Evolutionary conservation across 2,329 filamentous ascomycete species (phyloP).

Genomic region (Aspergillus pseudoviridinutans): DNA sequence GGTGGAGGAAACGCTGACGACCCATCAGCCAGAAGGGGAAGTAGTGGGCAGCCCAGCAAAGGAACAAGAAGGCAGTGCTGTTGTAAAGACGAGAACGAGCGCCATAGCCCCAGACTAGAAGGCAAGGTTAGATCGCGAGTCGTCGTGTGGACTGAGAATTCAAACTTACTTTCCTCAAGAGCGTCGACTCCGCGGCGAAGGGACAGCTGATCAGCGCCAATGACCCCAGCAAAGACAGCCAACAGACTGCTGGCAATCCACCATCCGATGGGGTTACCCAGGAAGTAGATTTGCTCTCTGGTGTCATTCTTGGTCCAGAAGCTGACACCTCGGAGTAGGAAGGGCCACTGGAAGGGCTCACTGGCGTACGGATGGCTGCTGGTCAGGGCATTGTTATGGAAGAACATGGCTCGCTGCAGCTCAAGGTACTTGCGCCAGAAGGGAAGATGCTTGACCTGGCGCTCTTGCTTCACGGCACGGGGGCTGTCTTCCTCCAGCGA

Average conservation of each 20-base stretch:
- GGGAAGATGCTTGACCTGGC: constrained; percentile 75
- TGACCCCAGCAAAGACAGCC: constrained; percentile 87
- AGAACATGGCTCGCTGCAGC: constrained; percentile 97
- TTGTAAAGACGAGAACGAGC: constrained; percentile 94
- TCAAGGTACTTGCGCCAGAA: constrained; percentile 96
- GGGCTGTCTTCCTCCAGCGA: constrained; percentile 67
- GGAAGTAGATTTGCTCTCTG: constrained; percentile 94
- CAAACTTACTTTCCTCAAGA: constrained; percentile 78
- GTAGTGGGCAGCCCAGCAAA: constrained; percentile 96
- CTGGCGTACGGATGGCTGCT: constrained; percentile 96
- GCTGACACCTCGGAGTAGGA: constrained; percentile 92
- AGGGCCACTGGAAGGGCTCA: constrained; percentile 95
- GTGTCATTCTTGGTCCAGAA: constrained; percentile 99
- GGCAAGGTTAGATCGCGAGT: not conserved
- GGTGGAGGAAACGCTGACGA: constrained; percentile 94
- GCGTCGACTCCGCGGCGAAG: constrained; percentile 90
- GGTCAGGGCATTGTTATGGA: constrained; percentile 97
- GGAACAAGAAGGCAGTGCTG: constrained; percentile 98
- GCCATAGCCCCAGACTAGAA: constrained; percentile 53
- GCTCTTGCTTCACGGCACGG: constrained; percentile 70
- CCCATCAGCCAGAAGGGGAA: constrained; percentile 98
- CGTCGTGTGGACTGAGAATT: not conserved
- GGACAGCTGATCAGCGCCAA: constrained; percentile 89
- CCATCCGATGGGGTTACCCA: constrained; percentile 96
- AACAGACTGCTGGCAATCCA: constrained; percentile 91